Evolutionary conservation across 2,329 filamentous ascomycete genomes (phyloP), one percentile per base, ranked within the genome.

Genomic region (Phoma sp.): DNA sequence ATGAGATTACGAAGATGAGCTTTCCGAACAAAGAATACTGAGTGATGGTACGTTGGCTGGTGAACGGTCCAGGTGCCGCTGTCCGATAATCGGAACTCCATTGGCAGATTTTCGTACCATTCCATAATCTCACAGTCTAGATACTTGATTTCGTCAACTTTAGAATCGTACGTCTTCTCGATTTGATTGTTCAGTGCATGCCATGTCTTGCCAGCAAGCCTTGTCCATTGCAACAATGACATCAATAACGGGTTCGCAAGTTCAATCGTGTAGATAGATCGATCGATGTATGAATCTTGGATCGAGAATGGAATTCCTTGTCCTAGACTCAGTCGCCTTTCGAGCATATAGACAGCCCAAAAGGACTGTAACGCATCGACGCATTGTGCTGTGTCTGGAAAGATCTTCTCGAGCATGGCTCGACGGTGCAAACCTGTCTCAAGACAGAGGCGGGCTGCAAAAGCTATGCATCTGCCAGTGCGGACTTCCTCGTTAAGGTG

Each of bases 301-400:
- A 57, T 53, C 12, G 49, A 57, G 18, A 57, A 57, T 32, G 54
- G 54, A 33, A 57, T 57, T 7, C 49, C 54, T 45, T 57, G 54
- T 21, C 54, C 54, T 17, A 57, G 17, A 26, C 54, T 57, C 9
- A 57, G 29, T 42, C 54, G 29, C 12, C 54, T 40, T 29, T 57
- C 54, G 14, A 57, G 29, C 54, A 57, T 57, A n/a, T 53, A 57
- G 5, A 57, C 54, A 17, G 54, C 54, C 54, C 54, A 57, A 20
- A 57, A 57, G 20, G 54, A 38, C 15, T 57, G 49, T 18, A 57
- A 42, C 17, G 54, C 54, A 36, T 57, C 54, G 7, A 25, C 11
- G 37, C 49, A 47, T 32, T 38, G 36, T 23, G 21, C 30, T 14
- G 42, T 14, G 12, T 49, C 33, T 25, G 53, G 53, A n/a, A 53